Evolutionary conservation across 768 basidiomycete species (phyloP).

Genomic region (Lyophyllum decastes): DNA sequence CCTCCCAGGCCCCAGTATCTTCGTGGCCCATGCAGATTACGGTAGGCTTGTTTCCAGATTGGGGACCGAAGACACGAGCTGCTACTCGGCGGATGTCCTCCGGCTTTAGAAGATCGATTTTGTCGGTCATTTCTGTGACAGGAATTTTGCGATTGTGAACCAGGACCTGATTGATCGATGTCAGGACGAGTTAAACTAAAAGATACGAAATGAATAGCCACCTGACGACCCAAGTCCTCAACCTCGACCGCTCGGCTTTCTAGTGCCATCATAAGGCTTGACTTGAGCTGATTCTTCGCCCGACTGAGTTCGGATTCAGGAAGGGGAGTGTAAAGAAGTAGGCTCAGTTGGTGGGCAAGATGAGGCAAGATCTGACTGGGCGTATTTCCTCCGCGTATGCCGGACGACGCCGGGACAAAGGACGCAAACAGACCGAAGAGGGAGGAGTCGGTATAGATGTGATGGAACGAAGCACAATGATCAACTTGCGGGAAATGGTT

Average conservation of each 20-base stretch:
- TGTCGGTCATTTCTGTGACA: constrained; percentile 87
- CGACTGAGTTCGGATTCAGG: constrained; percentile 72
- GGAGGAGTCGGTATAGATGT: constrained; percentile 93
- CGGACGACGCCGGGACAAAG: constrained; percentile 67
- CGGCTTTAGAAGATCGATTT: constrained; percentile 75
- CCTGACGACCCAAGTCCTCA: constrained; percentile 91
- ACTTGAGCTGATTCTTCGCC: constrained; percentile 95
- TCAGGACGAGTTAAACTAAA: constrained; percentile 3
- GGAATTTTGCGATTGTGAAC: constrained; percentile 86
- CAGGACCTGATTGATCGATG: constrained; percentile 53
- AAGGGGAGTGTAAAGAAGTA: constrained; percentile 71
- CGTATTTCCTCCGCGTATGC: constrained; percentile 59
- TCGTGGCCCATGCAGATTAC: constrained; percentile 84
- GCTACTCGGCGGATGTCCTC: constrained; percentile 78
- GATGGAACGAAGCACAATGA: constrained; percentile 96
- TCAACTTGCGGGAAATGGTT: constrained; percentile 94
- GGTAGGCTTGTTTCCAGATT: constrained; percentile 67
- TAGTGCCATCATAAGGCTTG: constrained; percentile 90
- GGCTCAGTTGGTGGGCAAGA: constrained; percentile 84
- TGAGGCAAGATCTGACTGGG: constrained; percentile 77
- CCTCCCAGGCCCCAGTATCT: constrained; percentile 68
- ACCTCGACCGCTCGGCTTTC: constrained; percentile 86
- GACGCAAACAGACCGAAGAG: constrained; percentile 91
- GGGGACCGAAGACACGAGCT: constrained; percentile 67
- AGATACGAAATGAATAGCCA: constrained; percentile 21